A percentile compares a stretch with the other conserved stretches of the same genome.
phyloP scores from a whole-genome alignment of 2,329 filamentous ascomycete genomes.

The Aureobasidium subglaciale region DNA sequence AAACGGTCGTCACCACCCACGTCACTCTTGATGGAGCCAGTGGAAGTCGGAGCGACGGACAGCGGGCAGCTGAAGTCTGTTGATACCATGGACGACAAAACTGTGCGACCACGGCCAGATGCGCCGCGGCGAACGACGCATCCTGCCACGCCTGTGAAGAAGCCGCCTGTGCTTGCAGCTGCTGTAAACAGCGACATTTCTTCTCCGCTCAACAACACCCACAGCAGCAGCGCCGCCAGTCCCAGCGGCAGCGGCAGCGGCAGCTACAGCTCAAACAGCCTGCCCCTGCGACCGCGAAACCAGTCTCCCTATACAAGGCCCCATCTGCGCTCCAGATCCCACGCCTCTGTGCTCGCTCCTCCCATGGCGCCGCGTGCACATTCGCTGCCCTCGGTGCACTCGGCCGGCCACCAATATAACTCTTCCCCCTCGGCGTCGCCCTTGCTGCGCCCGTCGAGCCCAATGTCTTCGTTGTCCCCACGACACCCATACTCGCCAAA shows the following conservation, averaged over 20 bases:
- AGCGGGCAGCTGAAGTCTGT: background rate
- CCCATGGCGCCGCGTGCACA: constrained; percentile 40
- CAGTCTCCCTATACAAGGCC: constrained; percentile 41
- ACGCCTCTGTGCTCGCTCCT: constrained; percentile 35
- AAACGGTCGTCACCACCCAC: constrained; percentile 5
- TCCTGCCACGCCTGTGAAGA: background rate
- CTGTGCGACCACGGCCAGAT: background rate
- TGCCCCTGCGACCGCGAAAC: constrained; percentile 32
- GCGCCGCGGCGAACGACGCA: constrained; percentile 2
- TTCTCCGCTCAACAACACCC: background rate
- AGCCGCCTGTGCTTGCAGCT: background rate
- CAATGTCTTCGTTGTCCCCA: constrained; percentile 36
- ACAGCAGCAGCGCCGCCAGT: background rate
- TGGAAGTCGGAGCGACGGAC: constrained; percentile 1
- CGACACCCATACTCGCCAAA: constrained; percentile 27
- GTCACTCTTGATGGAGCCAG: constrained; percentile 4
- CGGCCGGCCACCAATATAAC: constrained; percentile 28
- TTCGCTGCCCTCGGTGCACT: constrained; percentile 37
- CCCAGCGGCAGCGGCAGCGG: no score
- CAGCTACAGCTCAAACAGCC: constrained; percentile 13
- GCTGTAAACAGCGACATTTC: background rate
- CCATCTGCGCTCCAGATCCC: constrained; percentile 41
- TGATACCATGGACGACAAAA: constrained; percentile 2
- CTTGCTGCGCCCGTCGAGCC: constrained; percentile 25
- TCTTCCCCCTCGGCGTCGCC: constrained; percentile 30